Evolutionary conservation across 2,329 filamentous ascomycete genomes (phyloP).

Genomic region (Xylaria sp.): DNA sequence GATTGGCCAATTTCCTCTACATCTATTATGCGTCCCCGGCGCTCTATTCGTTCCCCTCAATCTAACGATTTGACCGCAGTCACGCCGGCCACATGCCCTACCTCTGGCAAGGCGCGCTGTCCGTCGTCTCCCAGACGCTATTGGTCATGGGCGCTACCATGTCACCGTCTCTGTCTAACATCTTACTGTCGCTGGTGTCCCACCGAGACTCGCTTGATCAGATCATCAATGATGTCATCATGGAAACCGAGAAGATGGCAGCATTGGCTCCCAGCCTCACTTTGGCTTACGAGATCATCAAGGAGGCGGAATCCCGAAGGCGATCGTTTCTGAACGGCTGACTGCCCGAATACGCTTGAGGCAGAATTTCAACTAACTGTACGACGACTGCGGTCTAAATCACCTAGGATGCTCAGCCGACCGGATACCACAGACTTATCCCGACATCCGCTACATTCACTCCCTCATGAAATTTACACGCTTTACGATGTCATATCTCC

Average conservation of each 20-base stretch:
- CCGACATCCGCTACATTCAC: slow-evolving; percentile 17
- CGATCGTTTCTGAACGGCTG: slow-evolving; percentile 62
- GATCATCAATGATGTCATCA: slow-evolving; percentile 76
- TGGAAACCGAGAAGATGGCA: slow-evolving; percentile 74
- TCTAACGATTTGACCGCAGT: slow-evolving; percentile 51
- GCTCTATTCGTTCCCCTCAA: slow-evolving; percentile 30
- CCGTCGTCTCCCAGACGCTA: slow-evolving; percentile 79
- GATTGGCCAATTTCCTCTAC: slow-evolving; percentile 19
- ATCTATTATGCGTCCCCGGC: slow-evolving; percentile 28
- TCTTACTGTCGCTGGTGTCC: slow-evolving; percentile 61
- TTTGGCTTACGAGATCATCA: slow-evolving; percentile 78
- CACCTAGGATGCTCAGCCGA: slow-evolving; percentile 14
- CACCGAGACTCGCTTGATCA: slow-evolving; percentile 41
- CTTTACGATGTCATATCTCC: slow-evolving; percentile 27
- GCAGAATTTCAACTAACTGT: slow-evolving; percentile 17
- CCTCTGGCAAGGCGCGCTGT: slow-evolving; percentile 82
- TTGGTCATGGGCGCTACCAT: slow-evolving; percentile 85
- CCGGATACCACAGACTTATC: slow-evolving; percentile 15
- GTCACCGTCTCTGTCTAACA: slow-evolving; percentile 70
- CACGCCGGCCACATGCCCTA: slow-evolving; percentile 85
- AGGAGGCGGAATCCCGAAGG: slow-evolving; percentile 74
- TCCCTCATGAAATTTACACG: slow-evolving; percentile 11
- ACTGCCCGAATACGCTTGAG: slow-evolving; percentile 28
- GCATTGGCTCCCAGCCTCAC: slow-evolving; percentile 75
- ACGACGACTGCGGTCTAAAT: slow-evolving; percentile 22